These are phyloP conservation scores for Striga asiatica DNA, from an alignment of 257 asterid species.

Conservation along the genomic window DNA sequence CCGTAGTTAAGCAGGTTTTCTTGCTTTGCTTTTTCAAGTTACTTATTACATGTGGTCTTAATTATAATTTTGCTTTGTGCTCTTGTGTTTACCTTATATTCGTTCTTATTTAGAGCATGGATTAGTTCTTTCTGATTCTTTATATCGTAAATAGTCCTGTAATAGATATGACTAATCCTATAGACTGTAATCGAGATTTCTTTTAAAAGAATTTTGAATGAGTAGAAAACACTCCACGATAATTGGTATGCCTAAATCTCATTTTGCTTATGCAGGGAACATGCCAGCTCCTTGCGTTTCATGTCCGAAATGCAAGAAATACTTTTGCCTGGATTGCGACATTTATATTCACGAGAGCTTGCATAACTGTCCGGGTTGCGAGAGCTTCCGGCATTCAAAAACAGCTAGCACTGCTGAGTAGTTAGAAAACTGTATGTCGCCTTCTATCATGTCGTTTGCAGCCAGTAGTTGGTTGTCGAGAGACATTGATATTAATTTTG, in stretches of 20 bases:
- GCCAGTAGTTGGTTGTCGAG: too few species aligned
- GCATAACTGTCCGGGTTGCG: conserved; percentile 97
- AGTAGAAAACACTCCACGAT: background rate
- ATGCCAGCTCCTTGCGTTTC: conserved; percentile 48
- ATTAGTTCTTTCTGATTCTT: background rate
- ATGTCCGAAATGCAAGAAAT: conserved; percentile 82
- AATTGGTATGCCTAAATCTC: background rate
- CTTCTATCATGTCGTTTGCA: too few species aligned
- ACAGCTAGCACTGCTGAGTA: too few species aligned
- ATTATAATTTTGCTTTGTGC: background rate
- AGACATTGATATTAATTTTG: too few species aligned
- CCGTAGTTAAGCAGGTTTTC: too few species aligned
- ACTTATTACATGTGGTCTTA: background rate
- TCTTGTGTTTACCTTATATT: background rate
- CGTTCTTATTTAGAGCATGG: background rate
- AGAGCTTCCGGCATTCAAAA: conserved; percentile 58
- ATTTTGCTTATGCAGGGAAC: conserved; percentile 40
- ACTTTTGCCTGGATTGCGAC: conserved; percentile 90
- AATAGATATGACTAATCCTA: background rate
- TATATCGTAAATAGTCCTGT: background rate
- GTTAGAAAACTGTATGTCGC: too few species aligned
- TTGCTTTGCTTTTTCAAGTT: background rate
- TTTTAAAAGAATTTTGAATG: background rate
- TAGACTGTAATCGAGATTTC: background rate
- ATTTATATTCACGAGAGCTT: conserved; percentile 93